phyloP scores from a whole-genome alignment of 352 stramenopile species.

The Phytophthora fragariaefolia region DNA sequence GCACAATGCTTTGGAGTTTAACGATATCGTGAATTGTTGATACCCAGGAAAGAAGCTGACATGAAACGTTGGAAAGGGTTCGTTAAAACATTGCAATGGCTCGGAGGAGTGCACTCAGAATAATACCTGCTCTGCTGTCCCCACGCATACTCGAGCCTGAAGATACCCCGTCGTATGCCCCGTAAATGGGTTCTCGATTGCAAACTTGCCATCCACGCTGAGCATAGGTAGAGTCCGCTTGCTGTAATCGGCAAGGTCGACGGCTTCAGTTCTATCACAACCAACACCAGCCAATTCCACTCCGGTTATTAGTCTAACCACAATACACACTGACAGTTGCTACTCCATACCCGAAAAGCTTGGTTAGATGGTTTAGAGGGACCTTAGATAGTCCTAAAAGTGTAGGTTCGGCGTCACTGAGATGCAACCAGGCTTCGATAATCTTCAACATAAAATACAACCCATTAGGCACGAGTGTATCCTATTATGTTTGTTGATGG shows the following conservation, averaged over 20 bases:
- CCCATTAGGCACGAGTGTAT: neutral
- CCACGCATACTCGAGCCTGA: slow-evolving; percentile 43
- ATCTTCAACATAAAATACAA: slow-evolving; percentile 33
- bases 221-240: slow-evolving; percentile 32
- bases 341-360: slow-evolving; percentile 36
- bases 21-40: slow-evolving; percentile 35
- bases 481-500: neutral
- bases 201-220: slow-evolving; percentile 39
- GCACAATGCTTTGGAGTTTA: slow-evolving; percentile 44
- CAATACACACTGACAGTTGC: neutral
- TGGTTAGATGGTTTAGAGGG: slow-evolving; percentile 25
- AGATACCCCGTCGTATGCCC: slow-evolving; percentile 43
- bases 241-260: neutral
- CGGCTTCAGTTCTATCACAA: neutral
- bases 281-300: neutral
- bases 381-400: slow-evolving; percentile 52
- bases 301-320: neutral
- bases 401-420: slow-evolving; percentile 10
- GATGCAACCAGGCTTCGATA: slow-evolving; percentile 47
- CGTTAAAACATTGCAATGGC: neutral
- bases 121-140: slow-evolving; percentile 62
- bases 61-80: neutral
- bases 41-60: slow-evolving; percentile 40
- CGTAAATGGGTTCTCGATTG: slow-evolving; percentile 55
- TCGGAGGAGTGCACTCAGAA: neutral